phyloP scores from a whole-genome alignment of 306 rosid species.

The Corylus avellana region DNA sequence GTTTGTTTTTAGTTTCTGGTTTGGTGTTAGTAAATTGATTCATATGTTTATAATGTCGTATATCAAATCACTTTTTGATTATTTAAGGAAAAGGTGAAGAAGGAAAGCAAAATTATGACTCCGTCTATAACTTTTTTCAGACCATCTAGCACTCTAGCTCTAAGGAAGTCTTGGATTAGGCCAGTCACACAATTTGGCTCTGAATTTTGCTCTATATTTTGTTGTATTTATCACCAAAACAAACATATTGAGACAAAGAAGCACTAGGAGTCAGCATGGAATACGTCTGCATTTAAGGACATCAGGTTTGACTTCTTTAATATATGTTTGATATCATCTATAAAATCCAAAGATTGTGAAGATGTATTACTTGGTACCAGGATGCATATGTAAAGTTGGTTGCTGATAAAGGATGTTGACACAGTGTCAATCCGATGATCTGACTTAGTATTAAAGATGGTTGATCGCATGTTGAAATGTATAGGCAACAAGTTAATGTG shows the following conservation, averaged over 20 bases:
- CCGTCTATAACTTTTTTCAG: not conserved
- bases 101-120: not conserved
- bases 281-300: not conserved
- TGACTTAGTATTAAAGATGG: not conserved
- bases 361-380: not conserved
- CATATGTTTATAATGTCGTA: not conserved
- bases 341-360: not conserved
- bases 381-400: not conserved
- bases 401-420: not conserved
- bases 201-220: not conserved
- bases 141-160: not conserved
- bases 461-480: not conserved
- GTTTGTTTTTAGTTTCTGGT: not conserved
- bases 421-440: not conserved
- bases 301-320: not conserved
- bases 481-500: not conserved
- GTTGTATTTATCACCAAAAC: not conserved
- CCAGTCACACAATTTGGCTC: not conserved
- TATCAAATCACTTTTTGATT: not conserved
- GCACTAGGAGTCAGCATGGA: not conserved
- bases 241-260: not conserved
- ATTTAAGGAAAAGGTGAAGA: not conserved
- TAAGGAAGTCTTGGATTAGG: not conserved
- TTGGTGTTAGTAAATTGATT: not conserved
- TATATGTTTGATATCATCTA: not conserved